Base-by-base conservation (phyloP, 441 rosid genomes). In the Rhodomyrtus psidioides region DNA sequence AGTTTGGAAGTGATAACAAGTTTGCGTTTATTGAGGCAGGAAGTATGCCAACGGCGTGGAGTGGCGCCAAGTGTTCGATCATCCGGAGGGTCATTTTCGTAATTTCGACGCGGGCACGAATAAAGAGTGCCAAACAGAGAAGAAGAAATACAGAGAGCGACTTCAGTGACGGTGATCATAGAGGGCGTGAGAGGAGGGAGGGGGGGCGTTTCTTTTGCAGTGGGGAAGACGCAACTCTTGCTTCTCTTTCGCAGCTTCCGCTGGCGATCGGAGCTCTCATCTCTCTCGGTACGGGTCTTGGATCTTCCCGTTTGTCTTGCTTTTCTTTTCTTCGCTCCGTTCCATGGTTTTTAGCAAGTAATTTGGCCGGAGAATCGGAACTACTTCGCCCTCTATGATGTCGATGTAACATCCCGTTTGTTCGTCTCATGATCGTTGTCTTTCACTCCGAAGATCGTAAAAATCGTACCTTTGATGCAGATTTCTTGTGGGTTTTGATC, bases 401-500 rank as follows among this genome's bases (percentile, higher is more conserved):
- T 70, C n/a, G 26, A 23, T 65, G 49, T 7, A 4, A 16, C 2
- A 8, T 28, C 42, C 42, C 42, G 79, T 39, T 6, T 6, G 79
- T 39, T 39, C 46, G 79, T 70, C 16, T 26, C 49, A 10, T 70
- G 79, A 70, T 70, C 7, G 75, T 34, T 62, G 46, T 17, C 19
- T 9, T 6, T 21, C 10, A 6, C 44, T 62, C 0, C 2, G 44
- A 30, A 9, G 44, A 39, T 62, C 49, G 79, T 70, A 70, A 70
- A 70, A 24, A 34, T 70, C n/a, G 49, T 83, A 42, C 53, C 53
- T 39, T 56, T 39, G 88, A 34, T 54, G 55, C 54, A 30, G 42
- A n/a, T 81, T 44, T n/a, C 60, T 83, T 86, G 53, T 88, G 85
- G 60, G 70, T 83, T 86, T 82, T 87, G 85, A 86, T 89, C 83